Evolutionary conservation across 805 yeast species (phyloP), one percentile per base, ranked within the genome.

Genomic region (Limtongia smithiae): DNA sequence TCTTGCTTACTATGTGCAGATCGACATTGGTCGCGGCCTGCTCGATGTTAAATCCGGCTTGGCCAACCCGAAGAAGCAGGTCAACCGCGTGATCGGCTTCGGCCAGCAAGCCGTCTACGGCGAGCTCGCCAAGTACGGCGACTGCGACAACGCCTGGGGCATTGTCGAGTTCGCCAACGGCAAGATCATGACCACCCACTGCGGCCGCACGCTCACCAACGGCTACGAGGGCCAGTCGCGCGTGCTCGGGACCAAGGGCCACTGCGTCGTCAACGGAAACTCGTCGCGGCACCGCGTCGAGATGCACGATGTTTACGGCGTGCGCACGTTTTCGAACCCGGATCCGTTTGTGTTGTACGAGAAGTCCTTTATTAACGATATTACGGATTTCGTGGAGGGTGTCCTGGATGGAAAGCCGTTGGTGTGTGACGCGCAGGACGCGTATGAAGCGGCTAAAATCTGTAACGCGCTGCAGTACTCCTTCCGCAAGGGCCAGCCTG

Each of bases 211-310:
- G 50, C 58, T 48, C 49, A 44, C 46, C 20, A 51, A 55, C 25
- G 63, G 62, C 14, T 60, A 58, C 27, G 56, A 59, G 37, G 51
- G 42, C 28, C 41, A 37, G 41, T 46, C 63, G 14, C 59, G 46
- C 32, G 36, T 60, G 37, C 44, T 51, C 20, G 62, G 62, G 9
- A 51, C 60, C 22, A 40, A 55, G 37, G 63, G 63, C 20, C 54
- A 55, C 44, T 32, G 59, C 20, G 21, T 48, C n/a, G 48, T 59
- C 43, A 59, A 58, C 48, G 30, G 35, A 24, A 44, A 51, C 17
- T 59, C 62, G 14, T 39, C 28, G 14, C 20, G 30, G 47, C 55
- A 55, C 40, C 48, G 42, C 31, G 48, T 48, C 44, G 38, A 37
- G 27, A 46, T 58, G 25, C 54, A 49, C 37, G 62, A 58, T 39